These are phyloP conservation scores for Wickerhamiella alocasiicola DNA, from an alignment of 805 yeast species.

Conservation along the genomic window DNA sequence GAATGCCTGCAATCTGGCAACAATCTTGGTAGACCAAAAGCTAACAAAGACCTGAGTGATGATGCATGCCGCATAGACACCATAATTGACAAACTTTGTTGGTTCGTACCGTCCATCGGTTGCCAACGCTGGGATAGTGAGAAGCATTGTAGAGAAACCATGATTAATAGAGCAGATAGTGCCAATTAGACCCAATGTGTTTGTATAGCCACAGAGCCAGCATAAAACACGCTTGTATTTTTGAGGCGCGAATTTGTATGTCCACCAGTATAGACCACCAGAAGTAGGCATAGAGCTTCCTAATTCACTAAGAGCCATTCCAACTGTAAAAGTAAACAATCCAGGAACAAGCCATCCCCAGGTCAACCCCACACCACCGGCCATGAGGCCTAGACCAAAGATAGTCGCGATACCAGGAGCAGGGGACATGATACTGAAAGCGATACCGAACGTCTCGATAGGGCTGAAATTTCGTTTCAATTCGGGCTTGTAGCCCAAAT, in stretches of 20 bases:
- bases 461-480: too few species aligned
- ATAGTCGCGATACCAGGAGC: constrained; percentile 43
- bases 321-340: constrained; percentile 40
- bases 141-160: constrained; percentile 51
- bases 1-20: constrained; percentile 45
- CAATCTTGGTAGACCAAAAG: constrained; percentile 41
- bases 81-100: constrained; percentile 43
- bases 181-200: constrained; percentile 49
- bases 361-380: constrained; percentile 49
- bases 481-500: too few species aligned
- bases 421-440: constrained; percentile 62
- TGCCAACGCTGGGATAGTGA: constrained; percentile 27
- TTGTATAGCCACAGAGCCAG: constrained; percentile 52
- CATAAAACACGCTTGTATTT: too few species aligned
- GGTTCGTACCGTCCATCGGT: constrained; percentile 37
- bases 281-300: too few species aligned
- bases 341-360: constrained; percentile 67
- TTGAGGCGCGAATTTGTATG: too few species aligned
- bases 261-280: too few species aligned
- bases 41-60: constrained; percentile 40
- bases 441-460: too few species aligned
- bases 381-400: constrained; percentile 38
- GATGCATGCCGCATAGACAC: constrained; percentile 51
- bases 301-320: constrained; percentile 47
- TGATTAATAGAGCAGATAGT: constrained; percentile 57